These are phyloP conservation scores for Russula lepida DNA, from an alignment of 768 basidiomycete species.

Conservation along the genomic window DNA sequence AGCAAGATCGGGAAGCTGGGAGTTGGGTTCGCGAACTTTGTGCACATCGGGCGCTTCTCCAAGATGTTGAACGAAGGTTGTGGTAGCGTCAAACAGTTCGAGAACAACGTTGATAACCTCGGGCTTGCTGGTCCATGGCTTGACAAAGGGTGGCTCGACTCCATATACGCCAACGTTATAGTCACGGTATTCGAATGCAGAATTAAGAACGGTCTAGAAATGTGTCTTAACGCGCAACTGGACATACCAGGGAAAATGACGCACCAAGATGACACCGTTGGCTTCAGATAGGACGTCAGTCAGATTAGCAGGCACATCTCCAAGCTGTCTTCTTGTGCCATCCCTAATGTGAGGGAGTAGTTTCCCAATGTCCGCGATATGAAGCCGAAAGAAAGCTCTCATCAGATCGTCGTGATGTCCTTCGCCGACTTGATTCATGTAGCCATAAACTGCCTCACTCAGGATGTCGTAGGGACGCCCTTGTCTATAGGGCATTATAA, in stretches of 20 bases:
- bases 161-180: constrained; percentile 72
- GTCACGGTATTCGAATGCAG: constrained; percentile 67
- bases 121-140: constrained; percentile 78
- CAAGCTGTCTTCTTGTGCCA: constrained; percentile 37
- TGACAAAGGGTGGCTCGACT: constrained; percentile 56
- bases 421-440: constrained; percentile 53
- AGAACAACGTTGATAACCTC: constrained; percentile 59
- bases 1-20: constrained; percentile 60
- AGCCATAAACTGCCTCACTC: constrained; percentile 59
- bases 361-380: constrained; percentile 55
- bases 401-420: constrained; percentile 64
- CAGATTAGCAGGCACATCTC: constrained; percentile 38
- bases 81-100: constrained; percentile 62
- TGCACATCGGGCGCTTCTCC: constrained; percentile 26
- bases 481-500: constrained; percentile 31
- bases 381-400: constrained; percentile 74
- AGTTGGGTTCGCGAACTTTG: constrained; percentile 33
- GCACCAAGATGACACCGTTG: constrained; percentile 60
- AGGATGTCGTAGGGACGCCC: constrained; percentile 54
- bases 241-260: constrained; percentile 21
- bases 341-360: constrained; percentile 55
- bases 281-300: constrained; percentile 51
- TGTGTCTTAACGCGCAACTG: not conserved
- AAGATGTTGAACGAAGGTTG: constrained; percentile 38
- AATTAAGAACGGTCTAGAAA: constrained; percentile 56